A percentile compares a stretch with the other conserved stretches of the same genome.
phyloP scores from a whole-genome alignment of 805 yeast genomes.

The Lachancea fermentati region DNA sequence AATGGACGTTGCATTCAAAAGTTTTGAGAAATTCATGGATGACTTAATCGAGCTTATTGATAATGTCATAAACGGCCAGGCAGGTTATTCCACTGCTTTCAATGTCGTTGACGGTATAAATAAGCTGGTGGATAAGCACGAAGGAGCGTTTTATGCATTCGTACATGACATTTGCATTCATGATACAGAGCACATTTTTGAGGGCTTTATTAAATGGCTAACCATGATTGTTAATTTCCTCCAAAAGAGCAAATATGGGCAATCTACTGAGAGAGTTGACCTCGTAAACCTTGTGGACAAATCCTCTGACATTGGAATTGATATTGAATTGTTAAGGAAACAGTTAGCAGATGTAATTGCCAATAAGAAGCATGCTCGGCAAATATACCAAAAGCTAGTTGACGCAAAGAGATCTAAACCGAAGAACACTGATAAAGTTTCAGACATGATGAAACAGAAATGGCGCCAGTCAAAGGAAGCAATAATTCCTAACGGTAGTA shows the following conservation, averaged over 20 bases:
- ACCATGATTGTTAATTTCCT: conserved; percentile 58
- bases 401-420: conserved; percentile 22
- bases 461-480: conserved; percentile 42
- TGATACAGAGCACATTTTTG: conserved; percentile 68
- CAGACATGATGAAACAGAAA: conserved; percentile 33
- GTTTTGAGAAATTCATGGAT: conserved; percentile 57
- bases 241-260: conserved; percentile 49
- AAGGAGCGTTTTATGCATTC: conserved; percentile 65
- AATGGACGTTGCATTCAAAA: conserved; percentile 57
- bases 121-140: conserved; percentile 63
- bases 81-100: conserved; percentile 54
- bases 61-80: conserved; percentile 39
- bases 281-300: conserved; percentile 34
- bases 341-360: conserved; percentile 39
- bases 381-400: conserved; percentile 25
- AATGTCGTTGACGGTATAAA: conserved; percentile 51
- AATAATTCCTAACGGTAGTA: conserved; percentile 37
- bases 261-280: conserved; percentile 40
- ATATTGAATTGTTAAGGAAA: conserved; percentile 26
- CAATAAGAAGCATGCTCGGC: conserved; percentile 34
- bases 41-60: conserved; percentile 61
- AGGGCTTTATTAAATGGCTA: conserved; percentile 69
- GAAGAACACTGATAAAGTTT: conserved; percentile 17
- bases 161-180: conserved; percentile 76
- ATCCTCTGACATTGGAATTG: conserved; percentile 16